These are phyloP conservation scores for Aspergillus calidoustus DNA, from an alignment of 2,329 filamentous ascomycete species.

Conservation along the genomic window DNA sequence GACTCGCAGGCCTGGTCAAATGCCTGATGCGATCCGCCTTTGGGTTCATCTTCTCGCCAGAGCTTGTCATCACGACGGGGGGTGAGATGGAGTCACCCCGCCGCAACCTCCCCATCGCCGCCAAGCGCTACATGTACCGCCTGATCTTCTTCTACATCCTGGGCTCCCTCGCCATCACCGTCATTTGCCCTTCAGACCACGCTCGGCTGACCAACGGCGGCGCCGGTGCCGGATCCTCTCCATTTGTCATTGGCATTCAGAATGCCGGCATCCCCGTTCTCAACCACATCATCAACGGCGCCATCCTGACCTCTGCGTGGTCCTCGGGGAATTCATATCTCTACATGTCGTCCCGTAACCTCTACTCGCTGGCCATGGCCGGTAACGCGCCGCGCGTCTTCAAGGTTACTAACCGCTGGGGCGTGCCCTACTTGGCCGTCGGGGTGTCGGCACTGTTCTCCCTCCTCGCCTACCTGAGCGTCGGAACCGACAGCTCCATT, in stretches of 20 bases:
- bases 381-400: slow-evolving; percentile 44
- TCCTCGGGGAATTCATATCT: slow-evolving; percentile 50
- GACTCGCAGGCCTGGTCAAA: slow-evolving; percentile 57
- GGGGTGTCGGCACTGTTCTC: slow-evolving; percentile 56
- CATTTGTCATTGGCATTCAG: slow-evolving; percentile 58
- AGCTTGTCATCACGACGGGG: slow-evolving; percentile 60
- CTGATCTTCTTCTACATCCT: slow-evolving; percentile 75
- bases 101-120: slow-evolving; percentile 70
- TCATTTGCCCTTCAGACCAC: slow-evolving; percentile 69
- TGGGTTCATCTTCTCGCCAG: slow-evolving; percentile 60
- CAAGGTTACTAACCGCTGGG: slow-evolving; percentile 48
- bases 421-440: slow-evolving; percentile 62
- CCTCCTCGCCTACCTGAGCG: slow-evolving; percentile 67
- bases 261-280: slow-evolving; percentile 49
- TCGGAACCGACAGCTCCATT: slow-evolving; percentile 56
- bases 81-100: slow-evolving; percentile 73
- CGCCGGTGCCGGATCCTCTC: slow-evolving; percentile 49
- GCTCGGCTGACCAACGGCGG: slow-evolving; percentile 49
- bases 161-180: slow-evolving; percentile 70
- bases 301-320: slow-evolving; percentile 46
- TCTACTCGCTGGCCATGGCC: slow-evolving; percentile 45
- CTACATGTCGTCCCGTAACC: slow-evolving; percentile 41
- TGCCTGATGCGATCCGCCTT: slow-evolving; percentile 57
- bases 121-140: slow-evolving; percentile 78
- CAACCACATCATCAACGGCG: slow-evolving; percentile 46